Conservation (phyloP, 768 basidiomycete genomes). For the Phanerochaete carnosa region DNA sequence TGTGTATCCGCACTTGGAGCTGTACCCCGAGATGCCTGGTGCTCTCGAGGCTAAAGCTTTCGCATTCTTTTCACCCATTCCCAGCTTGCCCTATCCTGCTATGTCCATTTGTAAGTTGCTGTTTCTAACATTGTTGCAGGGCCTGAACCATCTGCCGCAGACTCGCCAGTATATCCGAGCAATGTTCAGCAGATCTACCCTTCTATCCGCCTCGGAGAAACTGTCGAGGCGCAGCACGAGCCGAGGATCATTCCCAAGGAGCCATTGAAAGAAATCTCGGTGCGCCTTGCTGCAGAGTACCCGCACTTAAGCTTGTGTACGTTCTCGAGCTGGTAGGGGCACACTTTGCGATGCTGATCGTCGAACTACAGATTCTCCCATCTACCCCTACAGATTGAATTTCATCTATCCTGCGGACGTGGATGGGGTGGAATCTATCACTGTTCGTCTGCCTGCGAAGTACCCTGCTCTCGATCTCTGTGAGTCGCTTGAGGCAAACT, state of each 20-base stretch:
- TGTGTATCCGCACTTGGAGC: slow-evolving; percentile 30
- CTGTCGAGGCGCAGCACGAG: neutral
- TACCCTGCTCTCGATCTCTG: slow-evolving; percentile 27
- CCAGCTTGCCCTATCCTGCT: slow-evolving; percentile 1
- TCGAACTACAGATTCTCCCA: slow-evolving; percentile 29
- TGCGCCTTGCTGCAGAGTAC: slow-evolving; percentile 1
- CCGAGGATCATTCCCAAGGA: neutral
- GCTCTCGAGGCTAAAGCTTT: neutral
- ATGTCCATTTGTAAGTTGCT: slow-evolving; percentile 9
- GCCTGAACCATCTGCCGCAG: neutral
- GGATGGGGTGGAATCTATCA: too few species aligned
- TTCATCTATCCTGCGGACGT: slow-evolving; percentile 31
- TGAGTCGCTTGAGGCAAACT: slow-evolving; percentile 9
- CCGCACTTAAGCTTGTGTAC: slow-evolving; percentile 14
- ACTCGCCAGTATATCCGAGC: slow-evolving; percentile 5
- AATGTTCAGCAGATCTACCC: slow-evolving; percentile 11
- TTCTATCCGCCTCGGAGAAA: neutral
- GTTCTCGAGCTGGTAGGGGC: neutral
- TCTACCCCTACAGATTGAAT: slow-evolving; percentile 39
- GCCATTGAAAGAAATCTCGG: neutral
- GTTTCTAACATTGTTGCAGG: neutral
- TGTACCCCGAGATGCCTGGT: slow-evolving; percentile 14
- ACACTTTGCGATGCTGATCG: neutral
- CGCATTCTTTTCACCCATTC: neutral
- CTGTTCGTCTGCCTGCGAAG: slow-evolving; percentile 4